Evolutionary conservation across 1,139 yeast genomes (phyloP), one percentile per base, ranked within the genome.

Genomic region (Yamadazyma dendronema): DNA sequence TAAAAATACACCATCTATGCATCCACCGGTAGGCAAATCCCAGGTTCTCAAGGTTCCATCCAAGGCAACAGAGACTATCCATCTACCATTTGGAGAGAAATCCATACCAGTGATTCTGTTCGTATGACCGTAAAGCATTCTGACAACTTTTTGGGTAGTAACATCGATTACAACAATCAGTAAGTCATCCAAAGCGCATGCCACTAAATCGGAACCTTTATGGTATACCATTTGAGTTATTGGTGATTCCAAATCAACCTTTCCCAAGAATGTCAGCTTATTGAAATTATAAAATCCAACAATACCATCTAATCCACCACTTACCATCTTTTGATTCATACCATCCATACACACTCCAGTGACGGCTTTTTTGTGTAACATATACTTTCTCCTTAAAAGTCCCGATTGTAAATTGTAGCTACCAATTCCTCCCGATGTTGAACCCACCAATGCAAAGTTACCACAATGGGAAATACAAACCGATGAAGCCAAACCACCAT

Each of bases 11-110:
- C 97, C 97, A 62, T 94, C 98, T 42, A 94, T 89, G 61, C 97
- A 90, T 1, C 92, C 89, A 35, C 98, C 98, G 3, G 97, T 85
- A 24, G 98, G 97, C 43, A 94, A 74, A 59, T 94, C 98, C 98
- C 98, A 94, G 0, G 97, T 89, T 54, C 98, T 76, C 37, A 94
- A 72, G 0, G 98, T 90, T 2, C 88, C 74, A 58, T 94, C 99
- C 43, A 90, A 69, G 1, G 89, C 77, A 0, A 88, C 81, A 17
- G 95, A 81, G 10, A 94, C 83, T 30, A 94, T 67, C 97, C 97
- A 94, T 59, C 97, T 79, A 28, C 97, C 97, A 59, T 90, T 95
- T 3, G 96, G 95, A 6, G 95, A 83, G 54, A 92, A 92, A 56
- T 88, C 97, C 60, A 92, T 63, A 1, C 88, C 77, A 0, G 97